Conservation (phyloP, 2,329 filamentous ascomycete genomes). For the Nemania sp. region DNA sequence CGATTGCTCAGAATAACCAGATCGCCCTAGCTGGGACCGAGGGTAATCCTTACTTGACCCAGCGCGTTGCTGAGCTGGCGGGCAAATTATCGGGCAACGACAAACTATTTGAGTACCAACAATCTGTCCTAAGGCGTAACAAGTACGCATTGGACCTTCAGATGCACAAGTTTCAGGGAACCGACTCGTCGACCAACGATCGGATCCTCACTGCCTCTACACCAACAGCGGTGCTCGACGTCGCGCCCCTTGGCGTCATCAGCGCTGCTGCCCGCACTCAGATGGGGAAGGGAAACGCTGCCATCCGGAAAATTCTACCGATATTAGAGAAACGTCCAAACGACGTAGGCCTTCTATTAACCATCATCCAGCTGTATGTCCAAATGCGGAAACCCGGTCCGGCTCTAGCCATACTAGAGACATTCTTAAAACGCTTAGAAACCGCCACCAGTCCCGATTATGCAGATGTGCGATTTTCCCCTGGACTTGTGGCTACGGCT, state of each 20-base stretch:
- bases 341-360: constrained; percentile 84
- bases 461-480: constrained; percentile 80
- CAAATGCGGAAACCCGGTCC: constrained; percentile 76
- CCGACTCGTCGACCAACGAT: constrained; percentile 61
- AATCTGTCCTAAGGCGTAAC: constrained; percentile 71
- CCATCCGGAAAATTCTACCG: constrained; percentile 76
- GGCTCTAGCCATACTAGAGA: constrained; percentile 80
- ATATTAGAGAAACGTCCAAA: constrained; percentile 79
- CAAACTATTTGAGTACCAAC: constrained; percentile 79
- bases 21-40: constrained; percentile 56
- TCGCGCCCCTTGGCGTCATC: constrained; percentile 61
- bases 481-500: constrained; percentile 83
- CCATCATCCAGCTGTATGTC: constrained; percentile 84
- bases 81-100: constrained; percentile 67
- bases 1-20: constrained; percentile 75
- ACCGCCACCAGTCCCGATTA: constrained; percentile 66
- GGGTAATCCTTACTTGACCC: constrained; percentile 75
- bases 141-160: constrained; percentile 73
- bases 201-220: constrained; percentile 52
- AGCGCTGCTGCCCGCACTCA: constrained; percentile 80
- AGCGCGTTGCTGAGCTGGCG: constrained; percentile 70
- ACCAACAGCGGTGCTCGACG: constrained; percentile 49
- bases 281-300: constrained; percentile 71
- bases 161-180: constrained; percentile 75
- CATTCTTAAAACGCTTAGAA: constrained; percentile 79